These are phyloP conservation scores for Ormosia semicastrata DNA, from an alignment of 306 rosid genomes.

Conservation along the genomic window DNA sequence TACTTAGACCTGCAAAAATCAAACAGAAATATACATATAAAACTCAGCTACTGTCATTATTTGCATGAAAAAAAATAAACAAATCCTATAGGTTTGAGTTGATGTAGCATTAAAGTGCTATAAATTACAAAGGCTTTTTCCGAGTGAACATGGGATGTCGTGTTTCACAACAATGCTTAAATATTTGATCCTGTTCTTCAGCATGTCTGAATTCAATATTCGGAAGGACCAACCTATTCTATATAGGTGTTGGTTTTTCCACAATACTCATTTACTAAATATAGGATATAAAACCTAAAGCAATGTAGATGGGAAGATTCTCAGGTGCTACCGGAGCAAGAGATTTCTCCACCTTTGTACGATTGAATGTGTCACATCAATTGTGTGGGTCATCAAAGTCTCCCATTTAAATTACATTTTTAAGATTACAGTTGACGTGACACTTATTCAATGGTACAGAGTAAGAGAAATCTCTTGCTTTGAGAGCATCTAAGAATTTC, in stretches of 20 bases:
- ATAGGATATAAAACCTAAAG: neutral
- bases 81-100: neutral
- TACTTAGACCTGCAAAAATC: constrained; percentile 50
- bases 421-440: too few species aligned
- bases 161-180: constrained; percentile 9
- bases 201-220: neutral
- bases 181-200: neutral
- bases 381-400: too few species aligned
- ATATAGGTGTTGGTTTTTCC: neutral
- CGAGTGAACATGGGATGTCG: neutral
- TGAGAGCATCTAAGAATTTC: too few species aligned
- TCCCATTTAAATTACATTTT: too few species aligned
- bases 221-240: neutral
- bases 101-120: neutral
- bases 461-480: too few species aligned
- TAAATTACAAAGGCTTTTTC: neutral
- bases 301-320: neutral
- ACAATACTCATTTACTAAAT: neutral
- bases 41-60: neutral
- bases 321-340: too few species aligned
- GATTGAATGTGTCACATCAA: too few species aligned
- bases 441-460: too few species aligned
- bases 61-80: neutral
- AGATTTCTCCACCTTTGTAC: too few species aligned
- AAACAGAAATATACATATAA: constrained; percentile 6